Base-by-base conservation (phyloP, 2,329 filamentous ascomycete genomes). In the Aspergillus tamarii region DNA sequence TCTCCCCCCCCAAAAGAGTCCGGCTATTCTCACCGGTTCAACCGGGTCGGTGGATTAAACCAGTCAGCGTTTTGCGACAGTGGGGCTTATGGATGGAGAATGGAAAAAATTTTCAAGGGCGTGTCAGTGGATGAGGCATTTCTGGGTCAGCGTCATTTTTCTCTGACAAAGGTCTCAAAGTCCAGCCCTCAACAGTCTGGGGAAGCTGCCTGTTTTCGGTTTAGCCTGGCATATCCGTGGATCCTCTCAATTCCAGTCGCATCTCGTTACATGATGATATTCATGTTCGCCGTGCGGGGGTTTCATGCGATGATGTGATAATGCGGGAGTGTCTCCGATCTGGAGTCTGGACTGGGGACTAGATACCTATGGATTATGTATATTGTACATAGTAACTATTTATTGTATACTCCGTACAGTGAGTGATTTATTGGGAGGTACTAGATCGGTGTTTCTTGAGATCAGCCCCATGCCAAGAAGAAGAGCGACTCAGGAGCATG, bases 1-100 rank as follows among this genome's bases (percentile, higher is more conserved):
- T 26, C 16, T 0, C 45, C 45, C 12, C 23, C 6, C 23, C 43
- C 11, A 26, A 48, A 26, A 52, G 9, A 52, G 16, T 9, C 48
- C 48, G 48, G 46, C 19, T 52, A n/a, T n/a, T 34, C 53, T 58
- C 41, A 54, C 62, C 59, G 62, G 62, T 41, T 41, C 28, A 39
- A 61, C 62, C 62, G 59, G 62, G 52, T 64, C 59, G 62, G 59
- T 60, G 39, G 57, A 54, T 34, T 48, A 21, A 48, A 19, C 60
- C 60, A 63, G 48, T 65, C 63, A 62, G 48, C 48, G 23, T 12
- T 36, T 21, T 16, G 26, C 16, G 21, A 23, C 21, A 36, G 50
- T 36, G 50, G 60, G 57, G 56, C 55, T 12, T 12, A n/a, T 21
- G 3, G 46, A 55, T 61, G 60, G 60, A 34, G 55, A 23, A 41